Evolutionary conservation across 2,329 filamentous ascomycete genomes (phyloP), one percentile per base, ranked within the genome.

Genomic region (Hypoxylon sp.): DNA sequence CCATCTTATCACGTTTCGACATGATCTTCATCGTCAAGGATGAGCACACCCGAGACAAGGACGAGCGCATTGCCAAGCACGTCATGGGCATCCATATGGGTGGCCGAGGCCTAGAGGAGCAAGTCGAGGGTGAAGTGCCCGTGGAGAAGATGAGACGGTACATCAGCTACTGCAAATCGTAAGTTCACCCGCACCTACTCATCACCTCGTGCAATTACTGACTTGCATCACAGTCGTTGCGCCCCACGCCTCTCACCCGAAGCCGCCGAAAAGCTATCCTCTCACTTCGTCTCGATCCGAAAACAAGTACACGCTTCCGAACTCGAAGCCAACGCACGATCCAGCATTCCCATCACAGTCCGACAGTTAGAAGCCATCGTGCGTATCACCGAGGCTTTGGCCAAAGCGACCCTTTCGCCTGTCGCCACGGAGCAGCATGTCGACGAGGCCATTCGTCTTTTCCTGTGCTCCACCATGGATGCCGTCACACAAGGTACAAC

Each of bases 1-100:
- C 96, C 2, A 98, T 99, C 76, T 80, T 99, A 72, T 98, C 95
- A 2, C 93, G 96, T 87, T 99, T 99, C 80, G 96, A 99, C 81
- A 98, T 99, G 93, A 98, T 99, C 73, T 99, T 98, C 84, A 98
- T 99, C 73, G 95, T 99, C 70, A 93, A 93, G 74, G 96, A 99
- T 79, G 94, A 97, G 69, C 96, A 99, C 79, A 93, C 95, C 69
- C 89, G 93, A 49, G 91, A 89, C 64, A 93, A 95, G 76, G 96
- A 99, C 78, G 94, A 98, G 83, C 91, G 88, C 3, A 98, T 99
- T 77, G 96, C 96, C 11, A 95, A 91, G 78, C 96, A 99, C 88
- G 95, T 99, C 77, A 97, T 99, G 90, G 90, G 92, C 50, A 95
- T 99, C 71, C 95, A 98, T 76, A 98, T 98, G 93, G 94, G 94